Evolutionary conservation across 2,329 filamentous ascomycete species (phyloP).

Genomic region (Fusarium falciforme): DNA sequence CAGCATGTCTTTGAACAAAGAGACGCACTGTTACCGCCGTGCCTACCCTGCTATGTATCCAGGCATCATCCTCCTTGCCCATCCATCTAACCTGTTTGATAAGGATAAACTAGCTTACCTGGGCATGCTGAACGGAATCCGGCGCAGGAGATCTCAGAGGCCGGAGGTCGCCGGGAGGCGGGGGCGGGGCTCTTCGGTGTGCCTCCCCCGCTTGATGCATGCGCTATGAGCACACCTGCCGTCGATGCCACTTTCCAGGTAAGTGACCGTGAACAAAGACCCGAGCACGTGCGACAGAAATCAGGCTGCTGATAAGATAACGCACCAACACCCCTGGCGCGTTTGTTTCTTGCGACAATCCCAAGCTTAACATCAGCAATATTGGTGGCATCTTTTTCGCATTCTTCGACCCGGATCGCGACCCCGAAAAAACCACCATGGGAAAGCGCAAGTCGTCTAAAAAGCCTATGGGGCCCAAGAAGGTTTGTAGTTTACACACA

Average conservation of each 20-base stretch:
- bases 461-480: conserved; percentile 85
- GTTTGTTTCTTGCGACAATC: conserved; percentile 23
- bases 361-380: conserved; percentile 42
- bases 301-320: conserved; percentile 42
- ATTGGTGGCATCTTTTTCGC: conserved; percentile 34
- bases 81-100: conserved; percentile 9
- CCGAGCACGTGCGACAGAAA: conserved; percentile 40
- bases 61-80: background rate
- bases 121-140: conserved; percentile 18
- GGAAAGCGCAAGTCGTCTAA: conserved; percentile 95
- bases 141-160: conserved; percentile 18
- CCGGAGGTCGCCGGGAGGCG: conserved; percentile 44
- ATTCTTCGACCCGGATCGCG: conserved; percentile 20
- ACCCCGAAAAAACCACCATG: conserved; percentile 58
- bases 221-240: conserved; percentile 22
- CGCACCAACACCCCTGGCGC: conserved; percentile 24
- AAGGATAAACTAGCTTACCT: conserved; percentile 1
- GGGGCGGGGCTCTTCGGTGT: conserved; percentile 32
- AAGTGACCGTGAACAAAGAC: conserved; percentile 3
- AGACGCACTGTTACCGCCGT: background rate
- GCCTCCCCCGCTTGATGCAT: conserved; percentile 40
- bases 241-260: background rate
- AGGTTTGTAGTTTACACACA: conserved; percentile 63
- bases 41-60: background rate
- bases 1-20: background rate